Base-by-base conservation (phyloP, 352 stramenopile species). In the Phytopythium helicoides region DNA sequence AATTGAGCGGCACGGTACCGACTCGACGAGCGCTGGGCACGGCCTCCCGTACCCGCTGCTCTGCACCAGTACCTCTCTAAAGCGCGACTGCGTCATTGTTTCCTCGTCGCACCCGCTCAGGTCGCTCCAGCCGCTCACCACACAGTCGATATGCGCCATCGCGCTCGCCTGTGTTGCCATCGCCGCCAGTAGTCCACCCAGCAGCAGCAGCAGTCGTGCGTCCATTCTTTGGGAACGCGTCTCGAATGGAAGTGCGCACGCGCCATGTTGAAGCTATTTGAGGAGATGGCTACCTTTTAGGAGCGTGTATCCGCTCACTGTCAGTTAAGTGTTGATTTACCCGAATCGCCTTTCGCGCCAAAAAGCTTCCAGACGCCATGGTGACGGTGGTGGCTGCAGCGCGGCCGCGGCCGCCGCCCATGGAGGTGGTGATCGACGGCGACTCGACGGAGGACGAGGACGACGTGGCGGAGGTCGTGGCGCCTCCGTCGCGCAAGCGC, bases 351-450 rank as follows among this genome's bases (percentile, higher is more conserved):
- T n/a, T n/a, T n/a, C n/a, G n/a, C n/a, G n/a, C n/a, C n/a, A n/a
- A n/a, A n/a, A n/a, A n/a, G n/a, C n/a, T n/a, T n/a, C n/a, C n/a
- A 25, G 18, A 3, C 22, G 40, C 41, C 5, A 60, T 59, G 53
- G 25, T 26, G 52, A 56, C 46, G 15, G n/a, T n/a, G n/a, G n/a
- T n/a, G n/a, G n/a, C n/a, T n/a, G n/a, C n/a, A n/a, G n/a, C n/a
- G n/a, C n/a, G n/a, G n/a, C n/a, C n/a, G n/a, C n/a, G n/a, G n/a
- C 47, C 52, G 8, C 38, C 46, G 46, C 71, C 60, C 18, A 66
- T 86, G 25, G 77, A 91, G 71, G 76, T 89, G 53, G 66, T 87
- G 62, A 91, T 88, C 61, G 78, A 92, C 33, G 73, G 67, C 45
- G 74, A 92, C 54, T 86, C 75, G 41, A 76, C 74, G 3, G 68